Conservation (phyloP, 192 early-diverging fungal species). For the Pecoramyces ruminantium region DNA sequence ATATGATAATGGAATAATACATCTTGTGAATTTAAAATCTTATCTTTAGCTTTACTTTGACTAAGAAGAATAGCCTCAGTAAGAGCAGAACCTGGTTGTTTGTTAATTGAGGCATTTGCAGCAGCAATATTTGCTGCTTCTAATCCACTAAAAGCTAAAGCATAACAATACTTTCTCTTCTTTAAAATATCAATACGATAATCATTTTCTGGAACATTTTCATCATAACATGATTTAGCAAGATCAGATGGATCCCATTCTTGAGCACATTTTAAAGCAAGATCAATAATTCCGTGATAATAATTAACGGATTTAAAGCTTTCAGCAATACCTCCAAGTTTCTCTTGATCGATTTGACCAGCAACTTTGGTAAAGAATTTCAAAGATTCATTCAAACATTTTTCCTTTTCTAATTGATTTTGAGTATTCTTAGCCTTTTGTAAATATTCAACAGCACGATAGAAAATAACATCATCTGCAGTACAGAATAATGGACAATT, state of each 20-base stretch:
- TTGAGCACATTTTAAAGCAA: constrained; percentile 33
- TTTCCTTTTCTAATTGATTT: constrained; percentile 19
- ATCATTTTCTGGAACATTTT: constrained; percentile 29
- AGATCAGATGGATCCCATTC: constrained; percentile 34
- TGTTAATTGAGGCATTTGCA: constrained; percentile 4
- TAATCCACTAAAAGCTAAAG: constrained; percentile 17
- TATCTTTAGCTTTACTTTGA: constrained; percentile 1
- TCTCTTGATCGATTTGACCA: constrained; percentile 15
- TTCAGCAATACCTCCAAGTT: constrained; percentile 24
- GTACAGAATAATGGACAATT: constrained; percentile 48
- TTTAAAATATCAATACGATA: constrained; percentile 16
- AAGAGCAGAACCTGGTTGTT: constrained; percentile 3
- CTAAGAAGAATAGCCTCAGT: not conserved
- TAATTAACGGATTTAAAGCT: constrained; percentile 26
- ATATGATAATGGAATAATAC: constrained; percentile 44
- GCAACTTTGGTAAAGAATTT: constrained; percentile 24
- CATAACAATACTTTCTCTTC: constrained; percentile 20
- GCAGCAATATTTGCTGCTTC: constrained; percentile 5
- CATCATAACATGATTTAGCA: constrained; percentile 32
- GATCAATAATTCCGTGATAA: constrained; percentile 20
- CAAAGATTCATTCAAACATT: constrained; percentile 20
- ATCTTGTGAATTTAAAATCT: constrained; percentile 18
- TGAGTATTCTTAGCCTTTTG: constrained; percentile 23
- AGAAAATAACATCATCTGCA: constrained; percentile 41
- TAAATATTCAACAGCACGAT: constrained; percentile 38